phyloP scores from a whole-genome alignment of 1,139 yeast species.

The Pichia sp. region DNA sequence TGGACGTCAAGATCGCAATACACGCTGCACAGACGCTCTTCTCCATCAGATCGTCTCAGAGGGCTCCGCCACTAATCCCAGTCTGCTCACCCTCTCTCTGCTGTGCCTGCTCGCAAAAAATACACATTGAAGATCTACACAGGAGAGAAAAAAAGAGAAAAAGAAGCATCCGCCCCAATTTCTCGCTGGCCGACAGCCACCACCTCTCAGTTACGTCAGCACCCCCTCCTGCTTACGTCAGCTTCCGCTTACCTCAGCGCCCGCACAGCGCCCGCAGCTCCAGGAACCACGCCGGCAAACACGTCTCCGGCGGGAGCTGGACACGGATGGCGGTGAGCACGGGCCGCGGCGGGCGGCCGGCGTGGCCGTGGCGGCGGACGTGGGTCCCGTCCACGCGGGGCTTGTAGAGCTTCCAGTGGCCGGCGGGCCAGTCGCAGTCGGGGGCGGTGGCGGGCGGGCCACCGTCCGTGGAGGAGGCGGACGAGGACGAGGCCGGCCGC shows the following conservation, averaged over 20 bases:
- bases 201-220: not conserved
- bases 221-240: no score
- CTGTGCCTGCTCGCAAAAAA: not conserved
- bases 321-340: constrained; percentile 3
- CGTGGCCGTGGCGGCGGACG: constrained; percentile 3
- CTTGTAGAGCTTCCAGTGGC: not conserved
- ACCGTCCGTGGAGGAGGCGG: not conserved
- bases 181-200: no score
- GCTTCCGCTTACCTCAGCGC: no score
- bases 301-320: constrained; percentile 16
- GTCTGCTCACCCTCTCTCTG: no score
- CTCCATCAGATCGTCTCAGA: no score
- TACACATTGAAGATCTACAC: not conserved
- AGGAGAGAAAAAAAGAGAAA: not conserved
- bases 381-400: constrained; percentile 1
- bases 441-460: constrained; percentile 1
- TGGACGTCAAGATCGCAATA: no score
- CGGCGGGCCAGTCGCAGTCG: no score
- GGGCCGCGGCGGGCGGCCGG: constrained; percentile 2
- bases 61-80: not conserved
- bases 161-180: not conserved
- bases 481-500: not conserved
- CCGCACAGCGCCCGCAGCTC: constrained; percentile 29
- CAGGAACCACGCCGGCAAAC: constrained; percentile 70
- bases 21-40: not conserved